phyloP scores from a whole-genome alignment of 495 filamentous ascomycete genomes.

The Penicillium dipodomyicola region DNA sequence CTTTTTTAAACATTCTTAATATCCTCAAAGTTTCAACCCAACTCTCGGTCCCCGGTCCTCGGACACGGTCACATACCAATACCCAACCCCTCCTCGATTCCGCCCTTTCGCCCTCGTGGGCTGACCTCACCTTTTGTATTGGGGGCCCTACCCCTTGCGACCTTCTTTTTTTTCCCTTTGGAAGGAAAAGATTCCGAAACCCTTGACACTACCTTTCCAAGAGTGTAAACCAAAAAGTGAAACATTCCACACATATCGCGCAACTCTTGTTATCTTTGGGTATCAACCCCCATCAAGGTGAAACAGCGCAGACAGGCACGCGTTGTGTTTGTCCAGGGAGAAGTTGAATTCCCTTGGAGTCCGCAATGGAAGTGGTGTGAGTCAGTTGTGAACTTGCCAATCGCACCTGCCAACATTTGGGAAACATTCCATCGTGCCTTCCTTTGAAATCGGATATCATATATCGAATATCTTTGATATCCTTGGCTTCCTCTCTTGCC shows the following conservation, averaged over 20 bases:
- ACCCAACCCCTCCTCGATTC: conserved; percentile 9
- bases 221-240: not conserved
- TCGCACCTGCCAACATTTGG: not conserved
- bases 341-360: conserved; percentile 7
- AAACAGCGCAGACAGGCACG: not conserved
- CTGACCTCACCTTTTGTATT: conserved; percentile 16
- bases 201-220: not conserved
- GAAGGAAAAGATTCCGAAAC: not conserved
- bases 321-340: not conserved
- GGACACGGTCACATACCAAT: conserved; percentile 2
- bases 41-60: not conserved
- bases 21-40: conserved; percentile 6
- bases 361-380: conserved; percentile 8
- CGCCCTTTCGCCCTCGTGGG: conserved; percentile 19
- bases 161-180: conserved; percentile 15
- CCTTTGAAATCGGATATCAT: not conserved
- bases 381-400: conserved; percentile 6
- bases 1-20: conserved; percentile 10
- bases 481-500: not conserved
- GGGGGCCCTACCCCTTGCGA: conserved; percentile 31
- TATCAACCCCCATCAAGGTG: not conserved
- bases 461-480: not conserved
- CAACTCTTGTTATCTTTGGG: not conserved
- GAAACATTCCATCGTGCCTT: conserved; percentile 14
- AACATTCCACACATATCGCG: conserved; percentile 4